A percentile compares a stretch with the other conserved stretches of the same genome.
These are phyloP conservation scores for Phoma sp. DNA, from an alignment of 2,329 filamentous ascomycete species.

Conservation along the genomic window DNA sequence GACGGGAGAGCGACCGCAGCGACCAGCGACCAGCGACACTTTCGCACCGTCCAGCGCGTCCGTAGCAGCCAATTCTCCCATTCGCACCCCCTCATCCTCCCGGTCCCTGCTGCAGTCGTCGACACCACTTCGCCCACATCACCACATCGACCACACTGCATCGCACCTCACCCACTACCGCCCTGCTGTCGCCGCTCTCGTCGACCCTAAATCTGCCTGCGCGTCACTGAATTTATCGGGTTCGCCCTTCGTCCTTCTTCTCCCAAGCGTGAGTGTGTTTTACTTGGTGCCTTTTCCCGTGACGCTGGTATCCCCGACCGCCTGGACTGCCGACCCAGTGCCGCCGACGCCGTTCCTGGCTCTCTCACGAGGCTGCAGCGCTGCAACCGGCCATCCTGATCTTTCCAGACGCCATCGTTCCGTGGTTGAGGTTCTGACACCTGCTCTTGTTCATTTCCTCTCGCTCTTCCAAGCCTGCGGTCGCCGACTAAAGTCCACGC, in stretches of 20 bases:
- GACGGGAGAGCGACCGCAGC: slow-evolving; percentile 11
- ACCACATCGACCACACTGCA: too few relatives aligned
- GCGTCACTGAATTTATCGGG: neutral
- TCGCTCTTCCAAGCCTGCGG: slow-evolving; percentile 4
- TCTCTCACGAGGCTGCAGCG: slow-evolving; percentile 15
- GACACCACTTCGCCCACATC: neutral
- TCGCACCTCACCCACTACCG: neutral
- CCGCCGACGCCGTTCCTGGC: slow-evolving; percentile 19
- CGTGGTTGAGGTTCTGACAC: slow-evolving; percentile 25
- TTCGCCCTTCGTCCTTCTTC: neutral
- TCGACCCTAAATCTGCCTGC: neutral
- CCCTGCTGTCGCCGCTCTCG: neutral
- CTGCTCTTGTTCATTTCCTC: slow-evolving; percentile 15
- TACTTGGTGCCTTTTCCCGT: neutral
- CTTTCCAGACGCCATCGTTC: slow-evolving; percentile 14
- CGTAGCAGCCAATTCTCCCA: neutral
- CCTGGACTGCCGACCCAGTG: slow-evolving; percentile 19
- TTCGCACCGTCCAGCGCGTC: slow-evolving; percentile 1
- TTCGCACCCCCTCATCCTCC: neutral
- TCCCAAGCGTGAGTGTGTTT: slow-evolving; percentile 18
- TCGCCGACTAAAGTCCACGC: slow-evolving; percentile 16
- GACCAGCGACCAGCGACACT: slow-evolving; percentile 3
- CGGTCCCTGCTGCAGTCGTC: neutral
- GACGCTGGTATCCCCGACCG: slow-evolving; percentile 18
- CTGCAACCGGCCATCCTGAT: slow-evolving; percentile 18